These are phyloP conservation scores for Aspergillus sclerotialis DNA, from an alignment of 2,329 filamentous ascomycete species.

Conservation along the genomic window DNA sequence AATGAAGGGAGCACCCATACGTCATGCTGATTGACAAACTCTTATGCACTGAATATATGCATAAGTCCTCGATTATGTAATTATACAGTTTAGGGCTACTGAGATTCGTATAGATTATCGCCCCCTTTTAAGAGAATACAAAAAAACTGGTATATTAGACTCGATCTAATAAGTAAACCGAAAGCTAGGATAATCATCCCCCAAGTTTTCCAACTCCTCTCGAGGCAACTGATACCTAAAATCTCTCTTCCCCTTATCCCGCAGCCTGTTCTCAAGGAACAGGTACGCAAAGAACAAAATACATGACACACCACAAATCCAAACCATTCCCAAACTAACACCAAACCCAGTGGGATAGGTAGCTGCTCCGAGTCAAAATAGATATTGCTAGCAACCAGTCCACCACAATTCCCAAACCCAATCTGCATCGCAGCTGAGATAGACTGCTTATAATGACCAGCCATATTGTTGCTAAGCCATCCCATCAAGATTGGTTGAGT, in stretches of 20 bases:
- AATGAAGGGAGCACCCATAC: too few relatives aligned
- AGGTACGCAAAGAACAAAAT: conserved; percentile 24
- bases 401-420: conserved; percentile 27
- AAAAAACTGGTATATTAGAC: too few relatives aligned
- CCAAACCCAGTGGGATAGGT: conserved; percentile 20
- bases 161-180: conserved; percentile 31
- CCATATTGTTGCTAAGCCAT: conserved; percentile 53
- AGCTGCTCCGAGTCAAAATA: conserved; percentile 23
- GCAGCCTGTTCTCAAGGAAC: conserved; percentile 29
- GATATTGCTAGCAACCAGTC: conserved; percentile 29
- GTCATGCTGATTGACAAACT: too few relatives aligned
- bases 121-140: too few relatives aligned
- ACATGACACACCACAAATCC: conserved; percentile 26
- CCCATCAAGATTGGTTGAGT: conserved; percentile 49
- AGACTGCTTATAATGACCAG: conserved; percentile 52
- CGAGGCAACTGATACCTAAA: conserved; percentile 24
- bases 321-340: conserved; percentile 24
- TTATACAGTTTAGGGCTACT: too few relatives aligned
- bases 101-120: too few relatives aligned
- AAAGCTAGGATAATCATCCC: conserved; percentile 34
- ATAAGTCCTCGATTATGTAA: too few relatives aligned
- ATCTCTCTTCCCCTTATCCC: conserved; percentile 29
- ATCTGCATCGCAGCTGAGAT: conserved; percentile 49
- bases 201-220: conserved; percentile 32
- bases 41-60: too few relatives aligned